A percentile compares a stretch with the other conserved stretches of the same genome.
Evolutionary conservation across 164 flowering plant genomes (phyloP).

Genomic region (Chimonanthus salicifolius): DNA sequence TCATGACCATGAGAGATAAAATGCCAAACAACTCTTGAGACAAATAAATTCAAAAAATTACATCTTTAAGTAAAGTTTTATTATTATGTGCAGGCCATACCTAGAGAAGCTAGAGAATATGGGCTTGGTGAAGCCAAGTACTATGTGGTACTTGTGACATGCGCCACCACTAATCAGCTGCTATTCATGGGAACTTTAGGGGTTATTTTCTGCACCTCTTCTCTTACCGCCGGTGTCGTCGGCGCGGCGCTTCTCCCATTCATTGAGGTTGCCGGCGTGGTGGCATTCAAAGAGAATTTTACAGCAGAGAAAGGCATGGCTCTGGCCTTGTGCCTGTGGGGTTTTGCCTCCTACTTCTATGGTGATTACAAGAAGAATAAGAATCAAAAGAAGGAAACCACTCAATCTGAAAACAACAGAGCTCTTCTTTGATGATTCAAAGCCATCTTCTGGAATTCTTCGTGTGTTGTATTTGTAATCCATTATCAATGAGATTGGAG

Average conservation of each 20-base stretch:
- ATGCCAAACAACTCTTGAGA: no score
- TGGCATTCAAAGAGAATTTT: conserved; percentile 13
- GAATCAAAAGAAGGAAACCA: neutral
- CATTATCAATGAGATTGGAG: no score
- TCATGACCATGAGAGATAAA: no score
- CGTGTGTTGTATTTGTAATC: no score
- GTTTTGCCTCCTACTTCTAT: conserved; percentile 16
- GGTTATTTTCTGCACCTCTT: conserved; percentile 9
- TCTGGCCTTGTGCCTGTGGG: conserved; percentile 12
- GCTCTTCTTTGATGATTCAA: neutral
- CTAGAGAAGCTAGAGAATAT: conserved; percentile 14
- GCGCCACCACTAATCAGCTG: conserved; percentile 2
- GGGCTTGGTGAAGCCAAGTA: conserved; percentile 13
- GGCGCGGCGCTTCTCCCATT: conserved; percentile 6
- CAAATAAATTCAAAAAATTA: no score
- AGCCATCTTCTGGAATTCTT: no score
- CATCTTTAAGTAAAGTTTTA: neutral
- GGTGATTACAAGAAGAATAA: conserved; percentile 9
- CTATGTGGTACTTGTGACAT: conserved; percentile 6
- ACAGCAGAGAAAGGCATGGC: conserved; percentile 17
- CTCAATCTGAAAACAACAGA: neutral
- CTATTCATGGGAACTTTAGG: conserved; percentile 8
- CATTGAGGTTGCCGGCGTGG: conserved; percentile 6
- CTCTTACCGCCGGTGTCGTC: conserved; percentile 10
- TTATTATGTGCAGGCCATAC: conserved; percentile 10